Evolutionary conservation across 768 basidiomycete genomes (phyloP).

Genomic region (Amanita jacksonii): DNA sequence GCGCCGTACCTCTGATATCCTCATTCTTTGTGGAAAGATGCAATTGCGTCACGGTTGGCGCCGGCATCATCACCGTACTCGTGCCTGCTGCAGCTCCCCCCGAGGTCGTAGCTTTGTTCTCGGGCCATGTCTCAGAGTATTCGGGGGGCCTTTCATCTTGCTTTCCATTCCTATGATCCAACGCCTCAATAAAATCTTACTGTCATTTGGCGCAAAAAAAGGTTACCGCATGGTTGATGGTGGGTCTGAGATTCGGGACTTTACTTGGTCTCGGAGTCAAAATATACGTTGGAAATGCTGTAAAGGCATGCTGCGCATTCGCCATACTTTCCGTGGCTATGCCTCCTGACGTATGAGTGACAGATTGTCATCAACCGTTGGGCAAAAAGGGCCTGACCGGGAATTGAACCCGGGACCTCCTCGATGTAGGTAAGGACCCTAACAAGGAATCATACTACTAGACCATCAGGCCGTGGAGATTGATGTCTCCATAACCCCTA

Average conservation of each 20-base stretch:
- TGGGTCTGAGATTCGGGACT: no score
- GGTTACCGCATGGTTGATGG: no score
- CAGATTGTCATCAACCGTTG: neutral
- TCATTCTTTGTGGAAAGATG: conserved; percentile 22
- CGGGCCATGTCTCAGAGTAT: neutral
- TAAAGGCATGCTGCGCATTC: no score
- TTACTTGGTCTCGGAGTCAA: no score
- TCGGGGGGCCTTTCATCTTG: conserved; percentile 1
- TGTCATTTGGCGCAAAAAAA: no score
- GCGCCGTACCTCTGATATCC: conserved; percentile 22
- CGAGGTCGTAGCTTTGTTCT: neutral
- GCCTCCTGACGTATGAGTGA: no score
- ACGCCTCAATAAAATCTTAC: no score
- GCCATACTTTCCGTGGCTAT: no score
- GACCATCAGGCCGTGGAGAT: conserved; percentile 40
- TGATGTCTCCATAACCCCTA: no score
- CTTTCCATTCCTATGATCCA: no score
- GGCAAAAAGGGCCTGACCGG: conserved; percentile 47
- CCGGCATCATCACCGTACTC: conserved; percentile 5
- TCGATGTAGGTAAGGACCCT: conserved; percentile 37
- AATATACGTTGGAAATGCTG: neutral
- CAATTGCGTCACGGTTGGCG: conserved; percentile 22
- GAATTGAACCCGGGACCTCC: conserved; percentile 78
- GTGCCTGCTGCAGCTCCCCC: neutral
- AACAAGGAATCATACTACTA: conserved; percentile 63